Percentiles rank a stretch among this genome's conserved stretches.
Evolutionary conservation across 2,329 filamentous ascomycete species (phyloP).

Genomic region (Metarhizium brunneum): DNA sequence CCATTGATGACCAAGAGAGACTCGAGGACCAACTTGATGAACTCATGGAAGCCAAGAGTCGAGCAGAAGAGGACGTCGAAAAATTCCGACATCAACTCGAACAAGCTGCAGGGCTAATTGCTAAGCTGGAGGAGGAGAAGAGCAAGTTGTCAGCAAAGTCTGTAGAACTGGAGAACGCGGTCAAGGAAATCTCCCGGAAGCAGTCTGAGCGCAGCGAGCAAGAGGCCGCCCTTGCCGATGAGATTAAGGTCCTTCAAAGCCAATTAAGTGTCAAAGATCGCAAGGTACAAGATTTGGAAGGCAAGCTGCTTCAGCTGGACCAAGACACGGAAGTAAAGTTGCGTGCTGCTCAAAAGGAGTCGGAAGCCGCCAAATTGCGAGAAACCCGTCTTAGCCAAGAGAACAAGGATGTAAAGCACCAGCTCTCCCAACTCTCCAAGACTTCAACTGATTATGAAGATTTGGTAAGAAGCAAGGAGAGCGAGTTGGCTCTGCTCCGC

Average conservation of each 20-base stretch:
- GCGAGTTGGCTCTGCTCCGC: conserved; percentile 77
- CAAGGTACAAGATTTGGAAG: conserved; percentile 80
- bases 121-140: conserved; percentile 80
- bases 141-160: conserved; percentile 60
- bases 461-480: conserved; percentile 85
- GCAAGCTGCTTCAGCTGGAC: conserved; percentile 72
- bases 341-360: conserved; percentile 66
- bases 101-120: conserved; percentile 81
- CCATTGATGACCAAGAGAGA: conserved; percentile 87
- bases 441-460: conserved; percentile 96
- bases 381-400: conserved; percentile 71
- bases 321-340: conserved; percentile 86
- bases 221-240: conserved; percentile 68
- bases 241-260: conserved; percentile 86
- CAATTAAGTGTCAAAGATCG: conserved; percentile 82
- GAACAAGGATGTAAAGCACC: conserved; percentile 72
- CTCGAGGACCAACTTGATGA: conserved; percentile 90
- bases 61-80: conserved; percentile 76
- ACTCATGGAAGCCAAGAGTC: conserved; percentile 80
- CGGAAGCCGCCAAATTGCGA: conserved; percentile 62
- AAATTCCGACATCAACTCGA: conserved; percentile 74
- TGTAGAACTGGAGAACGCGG: conserved; percentile 57
- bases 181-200: conserved; percentile 60
- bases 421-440: conserved; percentile 77
- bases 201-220: conserved; percentile 67